Evolutionary conservation across 805 yeast genomes (phyloP).

Genomic region (Candida berthetii): DNA sequence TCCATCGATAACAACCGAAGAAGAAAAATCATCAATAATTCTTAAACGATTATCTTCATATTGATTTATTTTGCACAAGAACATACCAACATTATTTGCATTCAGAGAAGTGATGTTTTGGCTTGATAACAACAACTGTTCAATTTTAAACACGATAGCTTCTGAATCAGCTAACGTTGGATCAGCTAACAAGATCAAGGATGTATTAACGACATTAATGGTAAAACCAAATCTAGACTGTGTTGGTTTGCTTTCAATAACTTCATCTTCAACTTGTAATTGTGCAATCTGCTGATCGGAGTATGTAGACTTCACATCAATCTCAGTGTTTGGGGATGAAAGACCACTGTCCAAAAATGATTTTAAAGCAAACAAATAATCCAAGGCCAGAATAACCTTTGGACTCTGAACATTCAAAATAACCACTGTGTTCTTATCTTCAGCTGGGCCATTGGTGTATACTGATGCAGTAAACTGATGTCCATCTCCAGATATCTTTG

Average conservation of each 20-base stretch:
- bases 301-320: neutral
- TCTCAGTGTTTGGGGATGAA: neutral
- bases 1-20: conserved; percentile 67
- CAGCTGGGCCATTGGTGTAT: conserved; percentile 32
- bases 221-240: conserved; percentile 39
- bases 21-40: conserved; percentile 83
- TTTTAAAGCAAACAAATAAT: conserved; percentile 74
- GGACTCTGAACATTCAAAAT: conserved; percentile 76
- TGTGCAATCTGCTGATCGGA: neutral
- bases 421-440: conserved; percentile 37
- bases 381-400: conserved; percentile 73
- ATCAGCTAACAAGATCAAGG: conserved; percentile 75
- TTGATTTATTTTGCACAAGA: conserved; percentile 67
- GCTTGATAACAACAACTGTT: conserved; percentile 65
- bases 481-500: conserved; percentile 53
- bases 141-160: conserved; percentile 86
- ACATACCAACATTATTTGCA: conserved; percentile 81
- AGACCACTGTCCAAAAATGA: conserved; percentile 49
- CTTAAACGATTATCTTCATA: conserved; percentile 59
- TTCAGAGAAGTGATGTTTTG: conserved; percentile 63
- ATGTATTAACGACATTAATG: conserved; percentile 68
- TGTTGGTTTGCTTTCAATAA: conserved; percentile 5
- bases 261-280: conserved; percentile 4
- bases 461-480: conserved; percentile 66
- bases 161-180: conserved; percentile 65